Evolutionary conservation across 179 eudicot species (phyloP), one percentile per base, ranked within the genome.

Genomic region (Gypsophila paniculata): DNA sequence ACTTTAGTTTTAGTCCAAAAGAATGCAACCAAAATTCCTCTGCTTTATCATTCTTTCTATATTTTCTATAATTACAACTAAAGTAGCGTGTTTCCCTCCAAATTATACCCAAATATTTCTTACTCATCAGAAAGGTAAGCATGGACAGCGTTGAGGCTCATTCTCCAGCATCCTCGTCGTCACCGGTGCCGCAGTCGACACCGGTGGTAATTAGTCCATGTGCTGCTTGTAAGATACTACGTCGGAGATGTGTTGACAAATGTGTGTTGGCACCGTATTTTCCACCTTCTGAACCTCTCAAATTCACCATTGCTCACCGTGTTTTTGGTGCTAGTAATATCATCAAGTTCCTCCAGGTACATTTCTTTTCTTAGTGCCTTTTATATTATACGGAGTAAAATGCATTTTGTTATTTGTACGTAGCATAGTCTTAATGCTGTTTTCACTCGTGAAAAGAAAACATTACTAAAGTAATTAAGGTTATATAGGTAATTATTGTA

Each of bases 301-400:
- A 86, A 63, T 89, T 89, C 78, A 81, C 90, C 74, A 86, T 83
- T 69, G 95, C 95, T n/a, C 95, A 89, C 60, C 81, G 79, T 60
- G 91, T 89, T 61, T 89, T 87, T 66, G 95, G 95, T 73, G 91
- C 95, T 21, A 87, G 91, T 80, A 89, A 89, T 77, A 89, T 89
- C 75, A 89, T 87, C 74, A 89, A 89, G 79, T 57, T 89, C 44
- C 79, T 89, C 23, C 95, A 87, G 91, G 95, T 89, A 78, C 13
- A 39, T 53, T 70, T 14, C 13, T 15, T 18, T 1, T 1, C 11
- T 8, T 32, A 42, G 11, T 42, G 3, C 2, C 4, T 29, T 29
- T 29, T 29, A 29, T 29, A 29, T 29, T 29, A 29, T 29, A 29
- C n/a, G n/a, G n/a, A n/a, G n/a, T 29, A 29, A 1, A 29, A 29